Evolutionary conservation across 257 asterid genomes (phyloP).

Genomic region (Mitragyna speciosa): DNA sequence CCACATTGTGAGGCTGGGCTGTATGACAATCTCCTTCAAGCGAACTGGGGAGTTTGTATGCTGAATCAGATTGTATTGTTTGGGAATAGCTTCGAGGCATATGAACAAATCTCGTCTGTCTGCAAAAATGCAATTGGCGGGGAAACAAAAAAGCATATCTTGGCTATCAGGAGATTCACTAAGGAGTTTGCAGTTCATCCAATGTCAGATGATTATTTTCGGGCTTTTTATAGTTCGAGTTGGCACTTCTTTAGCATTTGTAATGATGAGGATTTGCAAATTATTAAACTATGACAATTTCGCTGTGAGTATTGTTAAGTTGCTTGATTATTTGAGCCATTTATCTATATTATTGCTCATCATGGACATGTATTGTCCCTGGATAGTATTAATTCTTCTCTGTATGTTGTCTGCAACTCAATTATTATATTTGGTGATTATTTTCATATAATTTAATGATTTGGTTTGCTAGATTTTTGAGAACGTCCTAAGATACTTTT

Average conservation of each 20-base stretch:
- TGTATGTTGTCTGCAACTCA: no score
- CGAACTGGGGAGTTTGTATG: slow-evolving; percentile 54
- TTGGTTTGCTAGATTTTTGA: no score
- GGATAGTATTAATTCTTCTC: not conserved
- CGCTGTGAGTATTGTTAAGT: not conserved
- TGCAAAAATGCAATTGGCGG: slow-evolving; percentile 29
- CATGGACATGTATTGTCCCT: no score
- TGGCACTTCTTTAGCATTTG: slow-evolving; percentile 70
- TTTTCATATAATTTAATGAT: no score
- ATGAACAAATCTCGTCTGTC: slow-evolving; percentile 44
- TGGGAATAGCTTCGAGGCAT: slow-evolving; percentile 72
- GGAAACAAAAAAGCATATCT: slow-evolving; percentile 45
- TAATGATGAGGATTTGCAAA: slow-evolving; percentile 29
- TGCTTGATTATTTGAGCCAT: not conserved
- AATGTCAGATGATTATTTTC: slow-evolving; percentile 46
- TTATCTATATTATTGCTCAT: not conserved
- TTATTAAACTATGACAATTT: not conserved
- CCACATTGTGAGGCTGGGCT: slow-evolving; percentile 82
- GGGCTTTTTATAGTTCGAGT: slow-evolving; percentile 62
- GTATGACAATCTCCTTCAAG: slow-evolving; percentile 68
- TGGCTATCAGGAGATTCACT: slow-evolving; percentile 50
- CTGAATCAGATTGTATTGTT: slow-evolving; percentile 46
- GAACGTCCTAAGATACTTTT: no score
- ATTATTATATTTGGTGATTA: no score
- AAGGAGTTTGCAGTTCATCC: slow-evolving; percentile 40